Evolutionary conservation across 352 stramenopile genomes (phyloP).

Genomic region (Globisporangium viniferum): DNA sequence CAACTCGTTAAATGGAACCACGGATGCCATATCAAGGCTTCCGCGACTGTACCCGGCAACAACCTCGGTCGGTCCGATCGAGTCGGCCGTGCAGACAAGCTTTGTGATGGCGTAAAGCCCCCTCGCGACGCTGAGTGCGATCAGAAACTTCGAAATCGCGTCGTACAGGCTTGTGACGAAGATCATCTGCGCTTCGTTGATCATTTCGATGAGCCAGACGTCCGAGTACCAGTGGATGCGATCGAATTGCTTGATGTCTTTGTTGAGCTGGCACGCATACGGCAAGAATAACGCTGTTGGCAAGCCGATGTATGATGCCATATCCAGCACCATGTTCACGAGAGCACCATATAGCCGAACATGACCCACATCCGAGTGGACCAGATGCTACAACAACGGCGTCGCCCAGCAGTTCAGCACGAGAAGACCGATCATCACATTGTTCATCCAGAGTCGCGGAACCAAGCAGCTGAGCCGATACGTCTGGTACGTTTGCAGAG

Average conservation of each 20-base stretch:
- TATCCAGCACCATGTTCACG: conserved; percentile 1
- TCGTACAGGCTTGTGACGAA: conserved; percentile 20
- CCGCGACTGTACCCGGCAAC: background rate
- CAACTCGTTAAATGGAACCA: background rate
- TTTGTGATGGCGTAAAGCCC: conserved; percentile 17
- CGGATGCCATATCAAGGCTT: background rate
- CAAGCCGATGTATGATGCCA: conserved; percentile 20
- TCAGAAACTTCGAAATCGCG: conserved; percentile 20
- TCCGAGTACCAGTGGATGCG: conserved; percentile 21
- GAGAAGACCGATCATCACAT: conserved; percentile 16
- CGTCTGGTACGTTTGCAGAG: background rate
- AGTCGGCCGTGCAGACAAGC: conserved; percentile 9
- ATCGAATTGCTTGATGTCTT: conserved; percentile 9
- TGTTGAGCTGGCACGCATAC: conserved; percentile 19
- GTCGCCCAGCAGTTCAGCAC: conserved; percentile 24
- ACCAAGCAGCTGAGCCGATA: conserved; percentile 21
- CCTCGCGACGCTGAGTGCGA: conserved; percentile 24
- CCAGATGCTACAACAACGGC: conserved; percentile 13
- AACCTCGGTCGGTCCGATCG: too few species aligned
- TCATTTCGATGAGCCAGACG: conserved; percentile 21
- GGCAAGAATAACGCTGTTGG: conserved; percentile 19
- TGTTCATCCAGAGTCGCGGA: conserved; percentile 21
- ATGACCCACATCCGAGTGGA: background rate
- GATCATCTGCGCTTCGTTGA: conserved; percentile 23
- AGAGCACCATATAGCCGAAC: background rate